Percentiles rank a stretch among this genome's conserved stretches.
phyloP scores from a whole-genome alignment of 169 alveolate genomes.

The Plasmodium malariae region DNA sequence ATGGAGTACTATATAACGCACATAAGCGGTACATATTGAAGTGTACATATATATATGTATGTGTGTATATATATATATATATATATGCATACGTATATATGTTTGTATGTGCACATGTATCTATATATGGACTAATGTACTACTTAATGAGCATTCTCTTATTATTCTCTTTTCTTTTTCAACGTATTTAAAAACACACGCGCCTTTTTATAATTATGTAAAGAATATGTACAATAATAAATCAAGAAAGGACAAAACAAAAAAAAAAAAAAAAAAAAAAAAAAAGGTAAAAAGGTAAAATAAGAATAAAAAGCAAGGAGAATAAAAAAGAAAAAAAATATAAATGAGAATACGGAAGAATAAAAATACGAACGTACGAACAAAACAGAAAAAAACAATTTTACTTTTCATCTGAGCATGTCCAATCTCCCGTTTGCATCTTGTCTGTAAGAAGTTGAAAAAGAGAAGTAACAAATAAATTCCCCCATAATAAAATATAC shows the following conservation, averaged over 20 bases:
- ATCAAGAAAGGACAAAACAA: neutral
- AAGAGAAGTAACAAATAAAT: no score
- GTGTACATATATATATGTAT: slow-evolving; percentile 6
- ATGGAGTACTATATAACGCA: slow-evolving; percentile 1
- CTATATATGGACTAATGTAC: no score
- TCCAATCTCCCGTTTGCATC: slow-evolving; percentile 56
- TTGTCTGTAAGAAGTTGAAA: slow-evolving; percentile 29
- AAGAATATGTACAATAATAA: neutral
- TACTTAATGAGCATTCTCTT: neutral
- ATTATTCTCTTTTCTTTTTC: neutral
- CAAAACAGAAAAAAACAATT: neutral
- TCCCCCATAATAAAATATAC: no score
- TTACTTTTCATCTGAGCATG: slow-evolving; percentile 74
- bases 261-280: no score
- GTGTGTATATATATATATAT: neutral
- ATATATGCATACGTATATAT: neutral
- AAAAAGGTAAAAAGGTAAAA: no score
- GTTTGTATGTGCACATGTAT: neutral
- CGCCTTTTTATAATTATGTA: neutral
- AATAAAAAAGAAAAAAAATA: neutral
- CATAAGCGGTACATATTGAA: neutral
- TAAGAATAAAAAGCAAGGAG: no score
- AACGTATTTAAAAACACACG: neutral
- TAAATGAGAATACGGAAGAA: neutral
- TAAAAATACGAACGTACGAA: neutral